Base-by-base conservation (phyloP, 495 filamentous ascomycete species). In the Penicillium canariense region DNA sequence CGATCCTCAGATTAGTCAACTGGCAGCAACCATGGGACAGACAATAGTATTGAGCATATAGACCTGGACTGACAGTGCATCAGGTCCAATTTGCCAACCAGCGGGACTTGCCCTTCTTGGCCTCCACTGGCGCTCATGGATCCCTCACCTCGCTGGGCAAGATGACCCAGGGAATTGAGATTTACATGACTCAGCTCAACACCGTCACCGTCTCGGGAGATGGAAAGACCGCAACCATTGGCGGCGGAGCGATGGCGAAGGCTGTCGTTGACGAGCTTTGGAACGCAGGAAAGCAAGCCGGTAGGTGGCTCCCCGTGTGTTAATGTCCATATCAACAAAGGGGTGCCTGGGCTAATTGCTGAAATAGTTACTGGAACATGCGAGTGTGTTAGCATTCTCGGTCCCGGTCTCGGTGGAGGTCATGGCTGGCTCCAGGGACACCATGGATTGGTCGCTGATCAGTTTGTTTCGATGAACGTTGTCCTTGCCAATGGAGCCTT, bases 371-470 rank as follows among this genome's bases (percentile, higher is more conserved):
- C 81, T 17, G 82, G 82, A 36, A 70, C 66, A 5, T 82, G 81
- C 46, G 74, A 83, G 57, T 86, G 83, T 60, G 77, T 80, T 28
- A 74, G 78, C 54, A 63, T 72, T 50, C 56, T 84, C 2, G 83
- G 82, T 5, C 79, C 81, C 10, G 76, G 68, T 0, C 78, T 87
- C 11, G 84, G 85, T 18, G 84, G 83, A 48, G 85, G 84, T 23
- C 80, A 84, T 56, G 84, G 85, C 20, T 75, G 71, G 60, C 73
- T 82, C 8, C 78, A 84, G 65, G 84, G 84, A 15, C 71, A 68
- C 32, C 65, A 86, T 61, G 84, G 85, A 1, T 75, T 88, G 25
- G 54, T 86, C n/a, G 66, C 76, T 7, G 84, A 88, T 50, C 75
- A 81, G 40, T 73, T 84, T 26, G 54, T 82, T 4, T 80, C 77